Base-by-base conservation (phyloP, 495 filamentous ascomycete genomes). In the Penicillium longicatenatum region DNA sequence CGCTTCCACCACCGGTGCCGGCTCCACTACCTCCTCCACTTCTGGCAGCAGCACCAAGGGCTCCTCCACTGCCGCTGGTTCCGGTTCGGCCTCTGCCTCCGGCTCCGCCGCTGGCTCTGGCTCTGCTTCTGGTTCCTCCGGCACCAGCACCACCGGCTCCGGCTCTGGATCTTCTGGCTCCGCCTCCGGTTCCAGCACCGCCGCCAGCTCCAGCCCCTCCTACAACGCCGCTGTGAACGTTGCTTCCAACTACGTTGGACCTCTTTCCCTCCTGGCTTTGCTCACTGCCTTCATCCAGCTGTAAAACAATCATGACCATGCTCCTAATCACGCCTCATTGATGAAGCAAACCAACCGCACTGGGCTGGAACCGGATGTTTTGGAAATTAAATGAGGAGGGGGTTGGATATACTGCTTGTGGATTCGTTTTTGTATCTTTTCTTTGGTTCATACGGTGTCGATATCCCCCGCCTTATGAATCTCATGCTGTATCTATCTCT, bases 241-340 rank as follows among this genome's bases (percentile, higher is more conserved):
- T 35, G 60, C 57, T 24, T 57, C 64, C 45, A 63, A 51, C 54
- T 62, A 67, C 59, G 30, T 70, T 24, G 64, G 54, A n/a, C 61
- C 69, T 16, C 17, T 72, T 22, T 61, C 66, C 47, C 33, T 74
- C 42, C 46, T 75, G 48, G 72, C 68, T 53, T 59, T 78, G 57
- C 30, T 76, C 43, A 58, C 69, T 42, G 68, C 71, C 39, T 64
- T 76, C 60, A 46, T 77, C 50, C 70, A 75, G 63, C 60, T 77
- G 63, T 77, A 65, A 64, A 66, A 48, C 19, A 52, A 19, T 56
- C 45, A 39, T 44, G 60, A 33, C 11, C 59, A 73, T 55, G 57
- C 52, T 52, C 19, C 45, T 78, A 74, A 58, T 69, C n/a, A 65
- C 45, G 62, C 49, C 58, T 58, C 54, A 55, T 55, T 44, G 51